Percentiles rank a stretch among this genome's conserved stretches.
These are phyloP conservation scores for Populus pruinosa DNA, from an alignment of 345 rosid genomes.

Conservation along the genomic window DNA sequence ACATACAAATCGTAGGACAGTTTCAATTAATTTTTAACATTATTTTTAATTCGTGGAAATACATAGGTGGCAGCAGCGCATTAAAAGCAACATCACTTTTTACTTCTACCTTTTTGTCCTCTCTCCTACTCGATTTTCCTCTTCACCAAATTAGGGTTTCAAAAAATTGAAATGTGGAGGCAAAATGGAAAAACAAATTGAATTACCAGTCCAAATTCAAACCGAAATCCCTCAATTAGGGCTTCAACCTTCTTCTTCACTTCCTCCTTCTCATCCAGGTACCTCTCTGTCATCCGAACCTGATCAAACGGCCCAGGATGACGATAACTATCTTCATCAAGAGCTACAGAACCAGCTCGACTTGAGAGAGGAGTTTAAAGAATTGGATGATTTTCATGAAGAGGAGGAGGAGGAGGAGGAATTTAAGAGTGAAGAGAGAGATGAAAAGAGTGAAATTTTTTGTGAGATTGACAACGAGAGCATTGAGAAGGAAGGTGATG, in stretches of 20 bases:
- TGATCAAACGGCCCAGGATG: neutral
- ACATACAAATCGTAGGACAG: too few species aligned
- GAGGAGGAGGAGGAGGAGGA: conserved; percentile 7
- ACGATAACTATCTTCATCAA: neutral
- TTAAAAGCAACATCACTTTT: neutral
- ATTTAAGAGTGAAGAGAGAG: conserved; percentile 7
- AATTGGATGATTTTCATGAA: neutral
- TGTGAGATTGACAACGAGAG: neutral
- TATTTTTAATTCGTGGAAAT: too few species aligned
- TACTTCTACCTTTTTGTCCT: neutral
- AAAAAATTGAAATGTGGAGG: conserved; percentile 19
- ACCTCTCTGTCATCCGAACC: neutral
- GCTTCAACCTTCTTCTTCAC: neutral
- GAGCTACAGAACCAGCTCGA: conserved; percentile 3
- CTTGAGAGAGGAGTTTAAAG: neutral
- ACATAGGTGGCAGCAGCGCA: neutral
- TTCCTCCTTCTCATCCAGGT: neutral
- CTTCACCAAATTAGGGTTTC: conserved; percentile 17
- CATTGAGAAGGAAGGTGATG: conserved; percentile 2
- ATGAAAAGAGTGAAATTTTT: neutral
- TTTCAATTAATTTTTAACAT: too few species aligned
- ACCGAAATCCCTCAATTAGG: neutral
- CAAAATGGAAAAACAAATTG: conserved; percentile 8
- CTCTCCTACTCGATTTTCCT: neutral
- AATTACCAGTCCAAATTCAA: neutral